These are phyloP conservation scores for Podaxis sp. DNA, from an alignment of 768 basidiomycete species.

Conservation along the genomic window DNA sequence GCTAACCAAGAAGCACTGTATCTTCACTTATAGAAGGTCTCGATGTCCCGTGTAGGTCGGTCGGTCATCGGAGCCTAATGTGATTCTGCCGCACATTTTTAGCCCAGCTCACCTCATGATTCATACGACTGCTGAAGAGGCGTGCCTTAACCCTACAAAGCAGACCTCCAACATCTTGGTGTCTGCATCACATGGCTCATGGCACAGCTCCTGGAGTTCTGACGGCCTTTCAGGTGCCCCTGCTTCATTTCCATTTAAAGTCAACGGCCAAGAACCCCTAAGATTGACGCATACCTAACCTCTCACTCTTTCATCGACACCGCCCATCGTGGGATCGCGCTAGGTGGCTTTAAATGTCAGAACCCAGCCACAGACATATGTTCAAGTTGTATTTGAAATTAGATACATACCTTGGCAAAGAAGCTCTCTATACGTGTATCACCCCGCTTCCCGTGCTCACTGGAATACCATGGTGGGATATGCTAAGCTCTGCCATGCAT, in stretches of 20 bases:
- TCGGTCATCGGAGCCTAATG: constrained; percentile 1
- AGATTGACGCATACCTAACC: neutral
- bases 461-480: neutral
- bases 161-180: neutral
- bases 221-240: neutral
- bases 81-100: neutral
- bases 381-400: neutral
- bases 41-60: constrained; percentile 12
- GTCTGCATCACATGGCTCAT: neutral
- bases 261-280: neutral
- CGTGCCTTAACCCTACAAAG: constrained; percentile 1
- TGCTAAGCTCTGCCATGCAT: neutral
- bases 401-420: neutral
- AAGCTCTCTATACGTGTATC: neutral
- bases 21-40: neutral
- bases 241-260: constrained; percentile 4
- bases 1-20: neutral
- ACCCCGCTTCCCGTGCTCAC: neutral
- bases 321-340: constrained; percentile 2
- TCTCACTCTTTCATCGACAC: constrained; percentile 2
- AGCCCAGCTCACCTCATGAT: neutral
- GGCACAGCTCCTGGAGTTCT: constrained; percentile 5
- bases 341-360: neutral
- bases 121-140: neutral
- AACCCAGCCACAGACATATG: neutral